Evolutionary conservation across 148 eudicot species (phyloP), one percentile per base, ranked within the genome.

Genomic region (Heliamphora exappendiculata): DNA sequence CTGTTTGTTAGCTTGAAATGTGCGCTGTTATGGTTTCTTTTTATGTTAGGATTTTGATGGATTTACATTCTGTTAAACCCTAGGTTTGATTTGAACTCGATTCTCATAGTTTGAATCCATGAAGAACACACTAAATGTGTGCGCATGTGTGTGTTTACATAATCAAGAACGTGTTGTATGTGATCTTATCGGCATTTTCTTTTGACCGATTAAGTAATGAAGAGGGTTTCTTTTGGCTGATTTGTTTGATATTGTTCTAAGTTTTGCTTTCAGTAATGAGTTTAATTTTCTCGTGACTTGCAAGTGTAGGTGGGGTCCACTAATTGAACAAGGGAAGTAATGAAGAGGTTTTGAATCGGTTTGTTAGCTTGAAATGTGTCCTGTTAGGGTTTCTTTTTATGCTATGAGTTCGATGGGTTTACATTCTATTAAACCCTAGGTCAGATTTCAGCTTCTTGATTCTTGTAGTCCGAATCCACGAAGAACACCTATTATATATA

Each of bases 271-370:
- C 19, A 9, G 0, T 24, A 14, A 41, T 57, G 50, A 12, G 49
- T 69, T 51, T 34, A 29, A 33, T 60, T 75, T 9, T 20, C 14
- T 20, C 26, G 20, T 69, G 6, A 16, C 14, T 75, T 53, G 45
- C 66, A 60, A 39, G 67, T 75, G 71, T 81, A 94, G 98, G 78
- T 94, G 98, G 98, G 98, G 98, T 20, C 93, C 97, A 31, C 86
- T 85, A 72, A 83, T 94, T 76, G 98, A 94, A 80, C 86, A 83
- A 71, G 89, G 88, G 42, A 84, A 86, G 45, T 81, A n/a, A n/a
- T n/a, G n/a, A n/a, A n/a, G n/a, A n/a, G 72, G n/a, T 42, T 68
- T 44, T 45, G 72, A 45, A 26, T 68, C 19, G 44, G 54, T 68
- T 26, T 44, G 31, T 26, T 58, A 28, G 29, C 54, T 42, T 44